phyloP scores from a whole-genome alignment of 2,329 filamentous ascomycete species.

The Fusarium gaditjirri region DNA sequence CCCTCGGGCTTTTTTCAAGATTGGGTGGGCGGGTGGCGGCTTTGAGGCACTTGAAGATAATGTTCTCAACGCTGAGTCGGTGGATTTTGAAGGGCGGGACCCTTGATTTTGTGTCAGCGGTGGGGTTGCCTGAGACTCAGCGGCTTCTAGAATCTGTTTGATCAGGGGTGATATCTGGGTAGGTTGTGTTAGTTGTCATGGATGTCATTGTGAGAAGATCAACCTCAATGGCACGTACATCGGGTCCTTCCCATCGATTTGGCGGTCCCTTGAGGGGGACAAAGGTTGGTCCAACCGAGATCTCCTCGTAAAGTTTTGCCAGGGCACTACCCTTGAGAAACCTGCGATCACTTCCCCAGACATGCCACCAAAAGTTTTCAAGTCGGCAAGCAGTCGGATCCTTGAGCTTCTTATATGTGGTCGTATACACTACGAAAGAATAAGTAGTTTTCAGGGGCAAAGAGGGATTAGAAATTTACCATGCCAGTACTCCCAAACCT shows the following conservation, averaged over 20 bases:
- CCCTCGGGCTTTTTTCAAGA: conserved; percentile 68
- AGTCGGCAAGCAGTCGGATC: conserved; percentile 71
- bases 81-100: conserved; percentile 33
- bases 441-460: conserved; percentile 11
- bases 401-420: conserved; percentile 65
- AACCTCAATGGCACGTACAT: conserved; percentile 51
- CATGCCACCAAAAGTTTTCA: conserved; percentile 75
- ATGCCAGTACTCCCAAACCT: conserved; percentile 67
- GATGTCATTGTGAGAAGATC: neutral
- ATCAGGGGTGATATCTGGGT: conserved; percentile 45
- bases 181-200: conserved; percentile 23
- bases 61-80: conserved; percentile 36
- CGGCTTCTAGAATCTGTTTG: conserved; percentile 44
- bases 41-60: conserved; percentile 56
- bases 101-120: conserved; percentile 28
- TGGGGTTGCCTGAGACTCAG: conserved; percentile 28
- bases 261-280: conserved; percentile 65
- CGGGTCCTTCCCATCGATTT: conserved; percentile 63
- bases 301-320: conserved; percentile 66
- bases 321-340: conserved; percentile 63
- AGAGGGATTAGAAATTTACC: conserved; percentile 53
- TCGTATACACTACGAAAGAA: conserved; percentile 64
- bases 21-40: conserved; percentile 64
- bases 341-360: conserved; percentile 68
- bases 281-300: conserved; percentile 67